phyloP scores from a whole-genome alignment of 192 early-diverging fungal genomes.

The Lunasporangiospora selenospora region DNA sequence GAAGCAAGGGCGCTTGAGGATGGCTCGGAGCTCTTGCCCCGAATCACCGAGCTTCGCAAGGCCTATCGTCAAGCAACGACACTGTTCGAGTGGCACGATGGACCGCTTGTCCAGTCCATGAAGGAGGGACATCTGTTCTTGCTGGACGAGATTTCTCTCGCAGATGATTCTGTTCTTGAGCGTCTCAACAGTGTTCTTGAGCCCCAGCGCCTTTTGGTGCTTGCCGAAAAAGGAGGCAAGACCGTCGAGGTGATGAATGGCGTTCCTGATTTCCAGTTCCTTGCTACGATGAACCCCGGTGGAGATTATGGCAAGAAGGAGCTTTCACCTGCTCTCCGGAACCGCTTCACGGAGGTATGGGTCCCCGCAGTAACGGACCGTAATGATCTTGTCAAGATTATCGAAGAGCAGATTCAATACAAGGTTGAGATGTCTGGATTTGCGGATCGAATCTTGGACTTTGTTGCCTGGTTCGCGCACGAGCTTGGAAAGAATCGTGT shows the following conservation, averaged over 20 bases:
- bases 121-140: slow-evolving; percentile 87
- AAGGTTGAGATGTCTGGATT: slow-evolving; percentile 47
- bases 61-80: slow-evolving; percentile 54
- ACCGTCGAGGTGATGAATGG: slow-evolving; percentile 75
- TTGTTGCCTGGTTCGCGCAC: slow-evolving; percentile 80
- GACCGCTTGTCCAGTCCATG: slow-evolving; percentile 92
- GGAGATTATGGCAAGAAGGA: slow-evolving; percentile 99
- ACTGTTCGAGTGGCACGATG: slow-evolving; percentile 98
- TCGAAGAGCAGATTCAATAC: slow-evolving; percentile 59
- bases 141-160: slow-evolving; percentile 97
- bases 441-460: slow-evolving; percentile 75
- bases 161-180: slow-evolving; percentile 98
- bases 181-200: slow-evolving; percentile 95
- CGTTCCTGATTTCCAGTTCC: slow-evolving; percentile 80
- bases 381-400: slow-evolving; percentile 74
- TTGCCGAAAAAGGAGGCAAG: slow-evolving; percentile 90
- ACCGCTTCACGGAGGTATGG: slow-evolving; percentile 99
- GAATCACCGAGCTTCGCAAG: slow-evolving; percentile 25
- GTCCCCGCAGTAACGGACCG: slow-evolving; percentile 84
- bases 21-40: slow-evolving; percentile 21
- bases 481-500: slow-evolving; percentile 60
- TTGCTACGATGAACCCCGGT: slow-evolving; percentile 99
- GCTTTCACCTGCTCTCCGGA: slow-evolving; percentile 94
- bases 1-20: slow-evolving; percentile 23
- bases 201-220: slow-evolving; percentile 79